Evolutionary conservation across 2,329 filamentous ascomycete species (phyloP).

Genomic region (Nothomitra cinnamomea): DNA sequence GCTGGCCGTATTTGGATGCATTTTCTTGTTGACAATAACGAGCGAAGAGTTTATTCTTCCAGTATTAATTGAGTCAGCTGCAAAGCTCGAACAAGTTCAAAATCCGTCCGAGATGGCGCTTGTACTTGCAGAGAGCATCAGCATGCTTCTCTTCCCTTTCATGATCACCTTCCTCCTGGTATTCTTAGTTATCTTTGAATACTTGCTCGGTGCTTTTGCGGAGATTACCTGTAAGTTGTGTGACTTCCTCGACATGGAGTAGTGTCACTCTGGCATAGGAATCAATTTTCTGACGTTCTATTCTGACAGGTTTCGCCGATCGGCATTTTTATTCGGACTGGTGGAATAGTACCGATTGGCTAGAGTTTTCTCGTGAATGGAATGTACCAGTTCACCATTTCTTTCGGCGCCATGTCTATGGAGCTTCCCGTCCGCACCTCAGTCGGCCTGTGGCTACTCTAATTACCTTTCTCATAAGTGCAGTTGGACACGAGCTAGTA

Average conservation of each 20-base stretch:
- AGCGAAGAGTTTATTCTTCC: slow-evolving; percentile 94
- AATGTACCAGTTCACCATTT: slow-evolving; percentile 97
- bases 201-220: slow-evolving; percentile 82
- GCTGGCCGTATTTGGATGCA: slow-evolving; percentile 82
- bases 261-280: slow-evolving; percentile 10
- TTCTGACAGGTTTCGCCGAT: slow-evolving; percentile 54
- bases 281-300: background rate
- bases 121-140: slow-evolving; percentile 77
- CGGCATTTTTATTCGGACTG: slow-evolving; percentile 76
- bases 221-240: slow-evolving; percentile 52
- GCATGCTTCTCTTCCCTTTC: slow-evolving; percentile 85
- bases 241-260: background rate
- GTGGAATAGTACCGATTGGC: slow-evolving; percentile 38
- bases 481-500: slow-evolving; percentile 81
- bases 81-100: slow-evolving; percentile 29
- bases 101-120: slow-evolving; percentile 50
- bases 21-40: slow-evolving; percentile 80
- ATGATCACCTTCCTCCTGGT: slow-evolving; percentile 92
- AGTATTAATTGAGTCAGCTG: slow-evolving; percentile 58
- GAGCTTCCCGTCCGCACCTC: slow-evolving; percentile 58
- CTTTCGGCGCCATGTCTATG: slow-evolving; percentile 86
- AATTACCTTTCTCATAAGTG: slow-evolving; percentile 82
- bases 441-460: slow-evolving; percentile 63
- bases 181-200: slow-evolving; percentile 97
- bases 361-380: slow-evolving; percentile 93